Evolutionary conservation across 257 asterid genomes (phyloP), one percentile per base, ranked within the genome.

Genomic region (Solanum tarapatanum): DNA sequence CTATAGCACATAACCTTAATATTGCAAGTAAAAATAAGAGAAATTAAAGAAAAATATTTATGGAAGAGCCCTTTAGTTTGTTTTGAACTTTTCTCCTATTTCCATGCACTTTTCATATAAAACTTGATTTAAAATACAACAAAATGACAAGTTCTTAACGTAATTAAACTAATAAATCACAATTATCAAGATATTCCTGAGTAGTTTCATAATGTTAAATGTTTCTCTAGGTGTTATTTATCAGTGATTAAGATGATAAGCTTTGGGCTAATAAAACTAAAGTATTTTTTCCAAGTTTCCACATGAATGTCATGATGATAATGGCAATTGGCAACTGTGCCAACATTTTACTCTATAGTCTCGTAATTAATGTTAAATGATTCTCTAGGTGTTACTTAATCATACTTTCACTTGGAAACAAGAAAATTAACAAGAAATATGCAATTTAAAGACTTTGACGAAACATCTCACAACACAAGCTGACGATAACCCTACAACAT

Each of bases 181-280:
- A 87, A 28, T 80, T 24, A 72, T 88, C 92, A 85, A 90, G 86
- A 88, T 88, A 89, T 88, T 87, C 89, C 62, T 13, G 70, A 26
- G 35, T 9, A 14, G 37, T 10, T 21, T 32, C 24, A 12, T 69
- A 60, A 60, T 41, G 87, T 43, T 87, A 85, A 73, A 88, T 51
- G 83, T 62, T 82, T 87, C 92, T 89, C 92, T 89, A 89, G 91
- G 92, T 89, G 24, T 90, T 90, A 82, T 24, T 90, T 87, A 87
- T 82, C 88, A 90, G 89, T 48, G 88, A 85, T 88, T 73, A 66
- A 64, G 69, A 60, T n/a, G 88, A 90, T 86, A 58, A 85, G 69
- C 74, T 66, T 90, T 33, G 92, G 92, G 88, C 21, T 69, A 62
- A 84, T 62, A 55, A 89, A 89, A 85, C 89, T 68, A 87, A 6